Percentiles rank a stretch among this genome's conserved stretches.
Evolutionary conservation across 2,329 filamentous ascomycete genomes (phyloP).

Genomic region (Gaeumannomyces tritici): DNA sequence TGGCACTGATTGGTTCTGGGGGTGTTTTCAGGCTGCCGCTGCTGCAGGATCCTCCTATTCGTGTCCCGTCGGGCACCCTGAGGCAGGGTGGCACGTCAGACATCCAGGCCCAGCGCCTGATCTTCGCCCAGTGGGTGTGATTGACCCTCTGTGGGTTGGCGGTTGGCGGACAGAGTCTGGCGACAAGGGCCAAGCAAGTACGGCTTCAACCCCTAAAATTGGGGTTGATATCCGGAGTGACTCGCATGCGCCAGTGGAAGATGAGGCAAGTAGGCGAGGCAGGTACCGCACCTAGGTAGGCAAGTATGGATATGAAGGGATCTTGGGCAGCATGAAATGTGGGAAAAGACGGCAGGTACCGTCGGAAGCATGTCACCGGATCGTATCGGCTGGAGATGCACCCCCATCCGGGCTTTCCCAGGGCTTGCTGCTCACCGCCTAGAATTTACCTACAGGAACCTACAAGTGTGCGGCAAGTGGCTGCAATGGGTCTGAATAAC

Average conservation of each 20-base stretch:
- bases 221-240: not conserved
- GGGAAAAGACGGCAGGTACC: not conserved
- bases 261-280: too few species aligned
- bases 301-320: not conserved
- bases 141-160: not conserved
- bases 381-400: not conserved
- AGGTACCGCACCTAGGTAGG: not conserved
- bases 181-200: not conserved
- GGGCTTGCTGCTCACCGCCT: not conserved
- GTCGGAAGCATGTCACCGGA: not conserved
- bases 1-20: not conserved
- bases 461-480: not conserved
- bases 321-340: not conserved
- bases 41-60: not conserved
- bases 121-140: not conserved
- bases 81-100: not conserved
- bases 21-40: not conserved
- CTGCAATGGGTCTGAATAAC: not conserved
- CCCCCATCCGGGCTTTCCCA: not conserved
- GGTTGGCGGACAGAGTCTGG: not conserved
- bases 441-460: too few species aligned
- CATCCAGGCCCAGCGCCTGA: not conserved
- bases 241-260: not conserved
- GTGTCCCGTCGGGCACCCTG: not conserved
- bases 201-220: not conserved